These are phyloP conservation scores for Hypoxylon sp. DNA, from an alignment of 2,329 filamentous ascomycete genomes.

Conservation along the genomic window DNA sequence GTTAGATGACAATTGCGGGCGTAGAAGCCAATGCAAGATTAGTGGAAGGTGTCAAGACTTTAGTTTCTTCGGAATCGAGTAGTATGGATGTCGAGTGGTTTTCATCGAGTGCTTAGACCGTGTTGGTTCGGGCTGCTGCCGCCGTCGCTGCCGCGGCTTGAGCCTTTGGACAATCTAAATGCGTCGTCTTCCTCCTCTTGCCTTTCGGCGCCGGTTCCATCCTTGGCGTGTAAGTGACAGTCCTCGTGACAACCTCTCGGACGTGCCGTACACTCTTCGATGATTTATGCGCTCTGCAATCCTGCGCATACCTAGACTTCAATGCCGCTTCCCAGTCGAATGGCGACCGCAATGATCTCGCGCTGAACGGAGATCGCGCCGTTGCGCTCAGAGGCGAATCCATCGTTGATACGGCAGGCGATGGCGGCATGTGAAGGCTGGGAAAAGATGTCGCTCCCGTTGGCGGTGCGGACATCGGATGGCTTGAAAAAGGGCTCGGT, in stretches of 20 bases:
- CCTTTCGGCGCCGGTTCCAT: constrained; percentile 91
- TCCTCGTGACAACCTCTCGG: constrained; percentile 91
- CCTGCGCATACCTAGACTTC: constrained; percentile 74
- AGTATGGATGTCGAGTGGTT: constrained; percentile 13
- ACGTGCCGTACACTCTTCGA: constrained; percentile 77
- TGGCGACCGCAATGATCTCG: constrained; percentile 73
- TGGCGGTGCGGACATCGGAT: constrained; percentile 71
- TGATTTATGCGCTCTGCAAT: constrained; percentile 65
- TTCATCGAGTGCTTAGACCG: constrained; percentile 42
- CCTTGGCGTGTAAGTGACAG: constrained; percentile 87
- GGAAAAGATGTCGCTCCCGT: constrained; percentile 71
- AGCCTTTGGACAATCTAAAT: constrained; percentile 49
- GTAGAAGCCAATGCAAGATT: constrained; percentile 23
- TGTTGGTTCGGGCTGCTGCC: constrained; percentile 44
- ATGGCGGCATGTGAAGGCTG: constrained; percentile 81
- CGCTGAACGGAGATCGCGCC: constrained; percentile 79
- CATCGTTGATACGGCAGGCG: constrained; percentile 74
- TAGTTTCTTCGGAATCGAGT: constrained; percentile 43
- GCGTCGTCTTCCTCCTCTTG: constrained; percentile 81
- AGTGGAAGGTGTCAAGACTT: constrained; percentile 41
- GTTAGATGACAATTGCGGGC: constrained; percentile 27
- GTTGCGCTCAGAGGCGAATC: constrained; percentile 78
- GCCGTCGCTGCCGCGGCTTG: constrained; percentile 38
- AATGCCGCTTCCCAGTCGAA: constrained; percentile 83
- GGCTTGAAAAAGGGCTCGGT: constrained; percentile 64